Evolutionary conservation across 2,329 filamentous ascomycete species (phyloP), one percentile per base, ranked within the genome.

Genomic region (Colletotrichum cordylinicola): DNA sequence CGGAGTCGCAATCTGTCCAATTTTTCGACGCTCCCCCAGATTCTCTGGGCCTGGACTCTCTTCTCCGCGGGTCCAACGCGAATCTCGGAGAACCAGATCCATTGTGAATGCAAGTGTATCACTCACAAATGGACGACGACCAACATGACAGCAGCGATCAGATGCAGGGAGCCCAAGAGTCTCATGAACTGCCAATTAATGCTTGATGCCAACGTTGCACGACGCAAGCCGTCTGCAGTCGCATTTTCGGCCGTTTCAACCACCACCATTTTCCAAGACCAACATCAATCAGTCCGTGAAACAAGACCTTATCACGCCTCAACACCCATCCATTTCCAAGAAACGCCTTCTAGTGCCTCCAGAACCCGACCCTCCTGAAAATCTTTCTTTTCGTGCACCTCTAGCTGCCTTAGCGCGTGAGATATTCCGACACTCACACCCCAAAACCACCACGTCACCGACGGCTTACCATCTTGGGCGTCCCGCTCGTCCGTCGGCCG

Each of bases 391-490:
- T 75, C 58, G 56, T 60, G 65, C 56, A 52, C 64, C 39, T 60
- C 64, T 76, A 68, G 64, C 61, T 64, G 58, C 65, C 31, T 64
- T 69, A 66, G 74, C 37, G 58, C 39, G 55, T 24, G 58, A 68
- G 33, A 24, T 21, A 37, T 65, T 62, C 18, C 69, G 52, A 72
- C 24, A 27, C 12, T 18, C 68, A 75, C 55, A 48, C 56, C 55
- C 58, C 48, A 16, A 24, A 24, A 66, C 31, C 56, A 58, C 33
- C 68, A 72, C 33, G 68, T 72, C 72, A 72, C 61, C 60, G 21
- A 33, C 74, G 70, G 74, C 56, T 76, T 74, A 18, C 70, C 70
- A 10, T 60, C 43, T 69, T 74, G 10, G 52, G 74, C 35, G 48
- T 75, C 35, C 74, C 74, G 74, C 33, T 58, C 43, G 35, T 16